Evolutionary conservation across 73 alveolate species (phyloP).

Genomic region (Paramecium tetraurelia): DNA sequence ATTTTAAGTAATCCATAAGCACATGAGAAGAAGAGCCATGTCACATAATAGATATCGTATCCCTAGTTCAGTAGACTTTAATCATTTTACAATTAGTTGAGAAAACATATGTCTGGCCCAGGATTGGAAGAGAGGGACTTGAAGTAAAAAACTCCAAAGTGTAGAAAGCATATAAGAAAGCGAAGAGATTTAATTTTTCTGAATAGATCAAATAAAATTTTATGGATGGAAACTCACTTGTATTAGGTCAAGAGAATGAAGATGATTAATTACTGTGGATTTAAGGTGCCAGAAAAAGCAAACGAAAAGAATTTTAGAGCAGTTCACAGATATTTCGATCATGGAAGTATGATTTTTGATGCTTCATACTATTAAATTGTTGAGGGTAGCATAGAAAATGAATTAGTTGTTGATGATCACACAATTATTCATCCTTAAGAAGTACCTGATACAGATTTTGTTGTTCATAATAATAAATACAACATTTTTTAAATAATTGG

Average conservation of each 20-base stretch:
- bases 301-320: constrained; percentile 90
- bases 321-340: constrained; percentile 80
- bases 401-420: not conserved
- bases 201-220: constrained; percentile 78
- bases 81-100: constrained; percentile 50
- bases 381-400: not conserved
- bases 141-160: constrained; percentile 73
- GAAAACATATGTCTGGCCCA: constrained; percentile 39
- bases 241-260: constrained; percentile 97
- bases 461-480: constrained; percentile 11
- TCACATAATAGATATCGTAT: constrained; percentile 97
- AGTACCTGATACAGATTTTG: not conserved
- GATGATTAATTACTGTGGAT: constrained; percentile 89
- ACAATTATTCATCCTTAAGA: constrained; percentile 32
- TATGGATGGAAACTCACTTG: constrained; percentile 96
- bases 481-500: constrained; percentile 10
- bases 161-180: constrained; percentile 89
- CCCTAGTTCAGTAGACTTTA: constrained; percentile 79
- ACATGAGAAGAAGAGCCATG: constrained; percentile 98
- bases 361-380: constrained; percentile 67
- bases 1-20: constrained; percentile 87
- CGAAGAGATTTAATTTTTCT: constrained; percentile 66
- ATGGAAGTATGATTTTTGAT: constrained; percentile 77
- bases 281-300: constrained; percentile 80
- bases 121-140: constrained; percentile 53